Percentiles rank a stretch among this genome's conserved stretches.
These are phyloP conservation scores for Stellera chamaejasme DNA, from an alignment of 345 rosid species.

Conservation along the genomic window DNA sequence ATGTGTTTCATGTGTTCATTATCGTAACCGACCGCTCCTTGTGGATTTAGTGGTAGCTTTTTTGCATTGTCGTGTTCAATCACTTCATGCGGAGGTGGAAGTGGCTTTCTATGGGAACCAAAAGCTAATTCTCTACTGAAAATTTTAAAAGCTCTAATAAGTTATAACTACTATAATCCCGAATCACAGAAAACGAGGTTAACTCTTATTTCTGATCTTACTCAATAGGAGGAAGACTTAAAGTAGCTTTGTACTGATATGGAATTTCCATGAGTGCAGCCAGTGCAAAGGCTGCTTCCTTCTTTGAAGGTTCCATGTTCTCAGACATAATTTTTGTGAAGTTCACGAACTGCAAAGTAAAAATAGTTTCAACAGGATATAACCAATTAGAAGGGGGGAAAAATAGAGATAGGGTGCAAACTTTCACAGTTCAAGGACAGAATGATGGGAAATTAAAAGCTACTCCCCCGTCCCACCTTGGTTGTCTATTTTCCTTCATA, in stretches of 20 bases:
- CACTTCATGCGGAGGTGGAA: slow-evolving; percentile 72
- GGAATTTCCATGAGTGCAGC: slow-evolving; percentile 98
- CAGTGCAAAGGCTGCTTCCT: slow-evolving; percentile 87
- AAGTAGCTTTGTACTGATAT: slow-evolving; percentile 75
- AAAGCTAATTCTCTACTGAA: slow-evolving; percentile 29
- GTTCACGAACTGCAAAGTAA: slow-evolving; percentile 63
- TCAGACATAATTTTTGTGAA: slow-evolving; percentile 82
- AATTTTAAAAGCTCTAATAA: slow-evolving; percentile 10
- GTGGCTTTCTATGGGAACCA: slow-evolving; percentile 34
- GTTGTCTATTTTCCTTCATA: too few species aligned
- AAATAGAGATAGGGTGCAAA: not conserved
- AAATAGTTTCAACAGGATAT: not conserved
- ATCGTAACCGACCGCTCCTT: slow-evolving; percentile 13
- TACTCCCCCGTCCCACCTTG: too few species aligned
- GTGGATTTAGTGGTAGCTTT: not conserved
- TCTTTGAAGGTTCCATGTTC: slow-evolving; percentile 47
- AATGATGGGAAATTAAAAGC: too few species aligned
- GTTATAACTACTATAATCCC: slow-evolving; percentile 4
- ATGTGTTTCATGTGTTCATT: slow-evolving; percentile 24
- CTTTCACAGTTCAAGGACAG: too few species aligned
- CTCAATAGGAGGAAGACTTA: slow-evolving; percentile 36
- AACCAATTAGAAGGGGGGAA: not conserved
- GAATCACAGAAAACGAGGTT: not conserved
- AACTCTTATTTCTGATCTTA: slow-evolving; percentile 18
- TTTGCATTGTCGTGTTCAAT: slow-evolving; percentile 30